Evolutionary conservation across 495 filamentous ascomycete genomes (phyloP).

Genomic region (Penicillium fimorum): DNA sequence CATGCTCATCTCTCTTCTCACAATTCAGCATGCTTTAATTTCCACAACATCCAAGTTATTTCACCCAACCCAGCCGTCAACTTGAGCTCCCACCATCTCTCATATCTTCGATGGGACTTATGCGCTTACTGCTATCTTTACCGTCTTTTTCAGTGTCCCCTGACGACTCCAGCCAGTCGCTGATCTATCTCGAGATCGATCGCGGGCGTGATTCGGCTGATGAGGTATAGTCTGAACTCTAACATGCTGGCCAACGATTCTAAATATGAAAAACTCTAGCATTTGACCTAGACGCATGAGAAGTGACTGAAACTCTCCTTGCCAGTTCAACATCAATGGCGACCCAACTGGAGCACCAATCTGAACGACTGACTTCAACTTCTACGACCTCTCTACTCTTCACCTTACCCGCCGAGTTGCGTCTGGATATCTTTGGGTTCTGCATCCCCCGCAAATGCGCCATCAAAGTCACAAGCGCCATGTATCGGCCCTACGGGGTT

Average conservation of each 20-base stretch:
- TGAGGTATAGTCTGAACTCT: neutral
- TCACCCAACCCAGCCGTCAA: neutral
- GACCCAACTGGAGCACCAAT: neutral
- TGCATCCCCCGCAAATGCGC: neutral
- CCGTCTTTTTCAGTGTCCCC: neutral
- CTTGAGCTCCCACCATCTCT: neutral
- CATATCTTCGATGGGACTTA: neutral
- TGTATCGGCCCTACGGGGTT: neutral
- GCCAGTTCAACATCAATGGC: neutral
- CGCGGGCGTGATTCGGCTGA: neutral
- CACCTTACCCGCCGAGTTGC: neutral
- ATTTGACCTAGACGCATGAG: neutral
- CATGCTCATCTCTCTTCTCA: neutral
- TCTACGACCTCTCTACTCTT: neutral
- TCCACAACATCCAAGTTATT: neutral
- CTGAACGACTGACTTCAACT: neutral
- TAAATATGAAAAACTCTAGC: neutral
- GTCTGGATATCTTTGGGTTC: neutral
- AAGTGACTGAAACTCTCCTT: neutral
- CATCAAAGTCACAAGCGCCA: neutral
- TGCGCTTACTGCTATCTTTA: neutral
- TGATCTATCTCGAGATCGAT: neutral
- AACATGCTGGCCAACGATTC: neutral
- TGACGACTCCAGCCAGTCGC: neutral
- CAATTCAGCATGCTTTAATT: neutral